Evolutionary conservation across 371 early-diverging fungal species (phyloP).

Genomic region (Funneliformis caledonium): DNA sequence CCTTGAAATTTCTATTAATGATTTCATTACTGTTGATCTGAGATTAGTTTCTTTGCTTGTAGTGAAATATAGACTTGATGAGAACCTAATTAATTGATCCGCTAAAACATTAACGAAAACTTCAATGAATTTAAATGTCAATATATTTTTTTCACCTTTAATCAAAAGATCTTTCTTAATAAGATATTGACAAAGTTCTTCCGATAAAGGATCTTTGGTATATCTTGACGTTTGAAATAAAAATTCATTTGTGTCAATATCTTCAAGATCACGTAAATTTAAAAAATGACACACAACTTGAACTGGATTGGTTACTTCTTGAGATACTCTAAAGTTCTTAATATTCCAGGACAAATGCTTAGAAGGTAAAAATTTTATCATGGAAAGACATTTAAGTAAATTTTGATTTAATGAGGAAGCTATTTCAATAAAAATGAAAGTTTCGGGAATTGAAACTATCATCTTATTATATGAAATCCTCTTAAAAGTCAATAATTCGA

Average conservation of each 20-base stretch:
- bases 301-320: conserved; percentile 12
- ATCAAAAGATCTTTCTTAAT: conserved; percentile 32
- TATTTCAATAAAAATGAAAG: conserved; percentile 34
- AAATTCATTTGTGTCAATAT: conserved; percentile 3
- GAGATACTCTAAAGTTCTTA: conserved; percentile 15
- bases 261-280: neutral
- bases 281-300: conserved; percentile 21
- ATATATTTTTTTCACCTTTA: neutral
- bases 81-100: conserved; percentile 26
- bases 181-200: neutral
- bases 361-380: neutral
- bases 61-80: neutral
- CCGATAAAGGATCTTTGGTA: neutral
- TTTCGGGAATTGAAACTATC: conserved; percentile 19
- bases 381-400: conserved; percentile 14
- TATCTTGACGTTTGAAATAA: neutral
- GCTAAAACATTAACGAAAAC: conserved; percentile 33
- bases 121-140: conserved; percentile 24
- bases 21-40: neutral
- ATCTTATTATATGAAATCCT: conserved; percentile 26
- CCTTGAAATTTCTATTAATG: conserved; percentile 22
- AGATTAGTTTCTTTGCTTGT: conserved; percentile 1
- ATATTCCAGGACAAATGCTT: conserved; percentile 27
- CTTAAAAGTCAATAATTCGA: conserved; percentile 35
- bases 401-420: conserved; percentile 29